Conservation (phyloP, 805 yeast species). For the Ogataea methanolica region DNA sequence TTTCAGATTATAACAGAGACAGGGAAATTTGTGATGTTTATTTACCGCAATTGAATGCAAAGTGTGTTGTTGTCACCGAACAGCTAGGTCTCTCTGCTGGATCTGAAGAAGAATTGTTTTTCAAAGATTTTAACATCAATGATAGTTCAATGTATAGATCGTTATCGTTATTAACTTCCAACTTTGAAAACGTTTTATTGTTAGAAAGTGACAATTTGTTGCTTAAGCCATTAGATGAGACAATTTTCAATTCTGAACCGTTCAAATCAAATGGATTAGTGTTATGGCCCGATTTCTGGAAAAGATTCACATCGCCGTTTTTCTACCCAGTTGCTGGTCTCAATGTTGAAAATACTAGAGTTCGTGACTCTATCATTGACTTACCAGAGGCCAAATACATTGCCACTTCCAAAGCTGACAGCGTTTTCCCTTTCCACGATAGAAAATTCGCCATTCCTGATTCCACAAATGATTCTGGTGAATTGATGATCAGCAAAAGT, state of each 20-base stretch:
- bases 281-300: slow-evolving; percentile 83
- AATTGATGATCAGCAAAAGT: slow-evolving; percentile 42
- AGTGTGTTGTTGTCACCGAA: slow-evolving; percentile 51
- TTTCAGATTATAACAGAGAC: slow-evolving; percentile 35
- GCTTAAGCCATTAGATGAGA: slow-evolving; percentile 33
- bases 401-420: slow-evolving; percentile 25
- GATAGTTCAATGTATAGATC: slow-evolving; percentile 28
- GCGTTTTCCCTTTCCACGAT: slow-evolving; percentile 22
- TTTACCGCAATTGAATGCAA: slow-evolving; percentile 47
- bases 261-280: slow-evolving; percentile 50
- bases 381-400: slow-evolving; percentile 16
- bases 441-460: slow-evolving; percentile 44
- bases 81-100: slow-evolving; percentile 36
- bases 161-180: slow-evolving; percentile 38
- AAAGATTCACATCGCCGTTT: slow-evolving; percentile 66
- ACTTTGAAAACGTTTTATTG: slow-evolving; percentile 41
- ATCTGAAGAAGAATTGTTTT: slow-evolving; percentile 35
- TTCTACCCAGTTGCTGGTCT: slow-evolving; percentile 60
- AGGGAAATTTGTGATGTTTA: slow-evolving; percentile 43
- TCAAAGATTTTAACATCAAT: slow-evolving; percentile 35
- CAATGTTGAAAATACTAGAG: slow-evolving; percentile 29
- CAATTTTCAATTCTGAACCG: slow-evolving; percentile 41
- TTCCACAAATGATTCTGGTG: slow-evolving; percentile 47
- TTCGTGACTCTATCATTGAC: slow-evolving; percentile 28
- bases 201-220: slow-evolving; percentile 44